phyloP scores from a whole-genome alignment of 768 basidiomycete genomes.

The Dentipellis fragilis region DNA sequence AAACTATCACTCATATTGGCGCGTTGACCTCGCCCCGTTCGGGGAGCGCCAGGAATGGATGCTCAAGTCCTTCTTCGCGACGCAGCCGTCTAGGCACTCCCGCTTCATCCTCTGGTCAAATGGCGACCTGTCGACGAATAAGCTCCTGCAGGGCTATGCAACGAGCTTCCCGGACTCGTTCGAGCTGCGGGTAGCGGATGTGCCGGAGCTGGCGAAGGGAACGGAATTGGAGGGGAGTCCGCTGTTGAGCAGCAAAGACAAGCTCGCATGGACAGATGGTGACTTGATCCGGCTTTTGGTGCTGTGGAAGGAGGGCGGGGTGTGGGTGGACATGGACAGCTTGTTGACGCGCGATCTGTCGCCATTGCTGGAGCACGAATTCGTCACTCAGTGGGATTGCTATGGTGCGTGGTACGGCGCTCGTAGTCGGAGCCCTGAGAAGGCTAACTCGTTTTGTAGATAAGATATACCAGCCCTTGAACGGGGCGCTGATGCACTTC shows the following conservation, averaged over 20 bases:
- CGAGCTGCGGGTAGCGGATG: slow-evolving; percentile 59
- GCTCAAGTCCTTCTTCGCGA: slow-evolving; percentile 90
- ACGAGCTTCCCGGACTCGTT: slow-evolving; percentile 60
- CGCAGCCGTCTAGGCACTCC: slow-evolving; percentile 58
- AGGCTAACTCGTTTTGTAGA: slow-evolving; percentile 1
- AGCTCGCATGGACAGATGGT: slow-evolving; percentile 90
- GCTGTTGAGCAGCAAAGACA: slow-evolving; percentile 52
- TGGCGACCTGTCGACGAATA: slow-evolving; percentile 51
- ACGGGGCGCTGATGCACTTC: slow-evolving; percentile 95
- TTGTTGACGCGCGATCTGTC: slow-evolving; percentile 80
- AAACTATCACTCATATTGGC: slow-evolving; percentile 91
- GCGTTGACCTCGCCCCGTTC: slow-evolving; percentile 78
- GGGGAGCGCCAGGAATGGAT: slow-evolving; percentile 79
- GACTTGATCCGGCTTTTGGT: slow-evolving; percentile 84
- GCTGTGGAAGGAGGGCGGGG: slow-evolving; percentile 83
- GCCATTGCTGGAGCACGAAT: slow-evolving; percentile 88
- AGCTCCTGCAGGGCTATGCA: slow-evolving; percentile 52
- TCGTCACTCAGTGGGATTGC: slow-evolving; percentile 98
- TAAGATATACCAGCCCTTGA: slow-evolving; percentile 30
- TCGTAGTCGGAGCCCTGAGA: background rate
- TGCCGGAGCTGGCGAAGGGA: slow-evolving; percentile 53
- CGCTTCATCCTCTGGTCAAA: slow-evolving; percentile 89
- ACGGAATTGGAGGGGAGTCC: slow-evolving; percentile 66
- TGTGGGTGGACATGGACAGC: slow-evolving; percentile 98
- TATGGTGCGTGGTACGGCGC: slow-evolving; percentile 51